Percentiles rank a stretch among this genome's conserved stretches.
These are phyloP conservation scores for Fusarium decemcellulare DNA, from an alignment of 2,329 filamentous ascomycete species.

Conservation along the genomic window DNA sequence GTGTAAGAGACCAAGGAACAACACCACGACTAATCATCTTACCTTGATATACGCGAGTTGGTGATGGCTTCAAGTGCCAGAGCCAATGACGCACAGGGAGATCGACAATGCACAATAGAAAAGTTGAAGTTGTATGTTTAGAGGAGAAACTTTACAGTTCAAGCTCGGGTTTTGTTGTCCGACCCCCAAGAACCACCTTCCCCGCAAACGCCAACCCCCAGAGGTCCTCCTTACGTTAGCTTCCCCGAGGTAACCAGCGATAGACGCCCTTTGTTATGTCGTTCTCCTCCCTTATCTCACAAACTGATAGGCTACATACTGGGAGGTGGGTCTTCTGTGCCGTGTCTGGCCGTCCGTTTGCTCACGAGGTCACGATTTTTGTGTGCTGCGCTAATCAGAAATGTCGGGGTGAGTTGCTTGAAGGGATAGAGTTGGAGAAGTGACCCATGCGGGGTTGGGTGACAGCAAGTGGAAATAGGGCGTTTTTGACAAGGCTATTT, in stretches of 20 bases:
- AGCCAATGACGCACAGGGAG: conserved; percentile 1
- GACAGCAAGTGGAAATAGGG: conserved; percentile 33
- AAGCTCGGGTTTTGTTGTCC: conserved; percentile 35
- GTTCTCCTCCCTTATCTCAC: conserved; percentile 15
- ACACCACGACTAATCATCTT: background rate
- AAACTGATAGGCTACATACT: background rate
- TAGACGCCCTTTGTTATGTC: conserved; percentile 35
- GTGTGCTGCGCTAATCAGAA: background rate
- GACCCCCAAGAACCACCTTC: background rate
- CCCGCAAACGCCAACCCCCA: background rate
- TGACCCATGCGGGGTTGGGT: conserved; percentile 33
- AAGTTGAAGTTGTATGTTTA: conserved; percentile 1
- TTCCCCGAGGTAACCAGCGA: background rate
- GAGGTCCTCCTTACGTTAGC: background rate
- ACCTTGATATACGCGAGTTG: background rate
- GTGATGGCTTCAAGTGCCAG: background rate
- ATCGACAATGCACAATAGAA: no score
- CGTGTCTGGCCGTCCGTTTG: conserved; percentile 35
- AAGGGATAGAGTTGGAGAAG: conserved; percentile 2
- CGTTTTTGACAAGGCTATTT: conserved; percentile 40
- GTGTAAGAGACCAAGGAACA: background rate
- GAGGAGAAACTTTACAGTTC: conserved; percentile 13
- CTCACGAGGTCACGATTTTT: conserved; percentile 18
- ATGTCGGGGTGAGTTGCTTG: background rate
- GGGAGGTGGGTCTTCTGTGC: conserved; percentile 16